Percentiles rank a stretch among this genome's conserved stretches.
Evolutionary conservation across 2,329 filamentous ascomycete species (phyloP).

Genomic region (Diplodia sapinea): DNA sequence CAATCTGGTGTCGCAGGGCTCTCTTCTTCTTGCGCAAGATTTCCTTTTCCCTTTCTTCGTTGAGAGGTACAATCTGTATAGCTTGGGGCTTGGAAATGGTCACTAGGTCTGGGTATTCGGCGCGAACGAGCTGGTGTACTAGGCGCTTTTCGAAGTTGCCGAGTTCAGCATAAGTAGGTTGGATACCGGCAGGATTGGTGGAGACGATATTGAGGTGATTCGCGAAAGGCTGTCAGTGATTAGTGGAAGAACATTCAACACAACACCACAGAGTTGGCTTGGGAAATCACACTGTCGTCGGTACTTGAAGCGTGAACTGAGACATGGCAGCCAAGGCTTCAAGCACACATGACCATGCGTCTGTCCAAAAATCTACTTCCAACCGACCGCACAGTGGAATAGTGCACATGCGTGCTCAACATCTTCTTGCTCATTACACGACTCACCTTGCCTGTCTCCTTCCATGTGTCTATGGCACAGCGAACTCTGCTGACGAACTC

Average conservation of each 20-base stretch:
- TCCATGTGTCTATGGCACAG: slow-evolving; percentile 55
- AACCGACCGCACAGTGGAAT: neutral
- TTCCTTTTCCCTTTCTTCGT: slow-evolving; percentile 53
- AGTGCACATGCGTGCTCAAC: neutral
- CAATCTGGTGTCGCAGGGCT: slow-evolving; percentile 6
- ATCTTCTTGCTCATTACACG: slow-evolving; percentile 13
- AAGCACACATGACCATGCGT: neutral
- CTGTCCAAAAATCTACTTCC: neutral
- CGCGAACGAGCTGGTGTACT: slow-evolving; percentile 69
- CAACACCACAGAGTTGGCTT: neutral
- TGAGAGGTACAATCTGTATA: slow-evolving; percentile 51
- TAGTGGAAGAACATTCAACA: slow-evolving; percentile 40
- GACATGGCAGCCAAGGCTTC: neutral
- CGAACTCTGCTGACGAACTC: slow-evolving; percentile 58
- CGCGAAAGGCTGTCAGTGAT: slow-evolving; percentile 42
- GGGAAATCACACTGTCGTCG: neutral
- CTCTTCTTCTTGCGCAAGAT: slow-evolving; percentile 40
- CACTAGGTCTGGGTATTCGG: slow-evolving; percentile 60
- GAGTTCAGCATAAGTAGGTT: slow-evolving; percentile 35
- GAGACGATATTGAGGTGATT: slow-evolving; percentile 41
- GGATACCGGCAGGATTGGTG: slow-evolving; percentile 38
- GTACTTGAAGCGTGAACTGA: neutral
- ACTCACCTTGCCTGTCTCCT: slow-evolving; percentile 40
- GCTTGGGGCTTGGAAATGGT: slow-evolving; percentile 51
- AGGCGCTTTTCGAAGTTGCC: slow-evolving; percentile 66